phyloP scores from a whole-genome alignment of 176 grass and related monocot species.

The Neostapfia colusana region DNA sequence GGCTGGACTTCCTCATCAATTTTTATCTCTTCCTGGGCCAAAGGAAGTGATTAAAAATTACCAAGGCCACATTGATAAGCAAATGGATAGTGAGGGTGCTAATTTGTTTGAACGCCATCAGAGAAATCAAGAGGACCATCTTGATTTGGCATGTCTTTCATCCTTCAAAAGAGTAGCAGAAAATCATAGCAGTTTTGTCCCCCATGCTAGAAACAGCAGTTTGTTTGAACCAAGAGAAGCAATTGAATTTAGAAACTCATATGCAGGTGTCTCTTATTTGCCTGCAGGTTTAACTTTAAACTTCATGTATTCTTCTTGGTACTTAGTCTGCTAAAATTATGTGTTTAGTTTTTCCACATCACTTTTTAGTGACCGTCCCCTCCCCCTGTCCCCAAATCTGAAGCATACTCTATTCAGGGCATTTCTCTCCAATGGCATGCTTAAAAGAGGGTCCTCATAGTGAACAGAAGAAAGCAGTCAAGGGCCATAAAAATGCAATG shows the following conservation, averaged over 20 bases:
- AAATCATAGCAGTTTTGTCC: conserved; percentile 42
- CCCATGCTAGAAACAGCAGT: conserved; percentile 27
- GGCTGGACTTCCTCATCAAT: conserved; percentile 41
- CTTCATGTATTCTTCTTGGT: conserved; percentile 45
- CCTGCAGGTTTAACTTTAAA: conserved; percentile 69
- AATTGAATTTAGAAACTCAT: conserved; percentile 41
- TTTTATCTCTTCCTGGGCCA: conserved; percentile 31
- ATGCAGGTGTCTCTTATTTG: conserved; percentile 38
- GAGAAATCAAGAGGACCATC: conserved; percentile 48
- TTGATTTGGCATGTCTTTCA: conserved; percentile 64
- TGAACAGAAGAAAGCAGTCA: conserved; percentile 58
- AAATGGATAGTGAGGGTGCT: background rate
- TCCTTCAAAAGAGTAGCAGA: conserved; percentile 47
- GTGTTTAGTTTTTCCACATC: conserved; percentile 30
- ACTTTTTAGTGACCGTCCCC: conserved; percentile 18
- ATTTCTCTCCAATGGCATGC: conserved; percentile 54
- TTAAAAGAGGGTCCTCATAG: conserved; percentile 57
- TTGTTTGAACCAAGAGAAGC: conserved; percentile 35
- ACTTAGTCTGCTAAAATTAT: conserved; percentile 34
- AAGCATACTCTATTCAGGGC: conserved; percentile 51
- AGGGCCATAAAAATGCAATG: conserved; percentile 40
- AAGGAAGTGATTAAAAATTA: conserved; percentile 21
- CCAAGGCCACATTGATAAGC: conserved; percentile 16
- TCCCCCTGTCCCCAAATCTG: conserved; percentile 17
- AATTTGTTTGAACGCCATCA: conserved; percentile 14